A percentile compares a stretch with the other conserved stretches of the same genome.
Evolutionary conservation across 2,329 filamentous ascomycete genomes (phyloP).

Genomic region (Colletotrichum lentis): DNA sequence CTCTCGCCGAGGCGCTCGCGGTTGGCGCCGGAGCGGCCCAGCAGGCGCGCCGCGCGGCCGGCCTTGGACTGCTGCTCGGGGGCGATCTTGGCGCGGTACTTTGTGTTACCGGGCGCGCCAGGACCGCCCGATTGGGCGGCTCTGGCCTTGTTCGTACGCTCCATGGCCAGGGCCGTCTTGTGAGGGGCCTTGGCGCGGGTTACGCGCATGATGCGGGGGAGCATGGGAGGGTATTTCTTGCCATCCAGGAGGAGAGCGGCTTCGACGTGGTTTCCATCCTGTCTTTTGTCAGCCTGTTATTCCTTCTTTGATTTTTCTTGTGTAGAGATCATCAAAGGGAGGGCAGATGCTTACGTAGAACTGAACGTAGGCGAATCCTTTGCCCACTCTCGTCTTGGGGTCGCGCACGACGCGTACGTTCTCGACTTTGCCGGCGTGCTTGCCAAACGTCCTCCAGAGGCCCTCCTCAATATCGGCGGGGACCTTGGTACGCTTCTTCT

Average conservation of each 20-base stretch:
- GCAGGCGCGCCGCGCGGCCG: slow-evolving; percentile 77
- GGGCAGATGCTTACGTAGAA: slow-evolving; percentile 69
- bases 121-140: slow-evolving; percentile 38
- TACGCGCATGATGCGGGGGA: slow-evolving; percentile 88
- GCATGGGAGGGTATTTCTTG: slow-evolving; percentile 92
- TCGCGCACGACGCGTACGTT: slow-evolving; percentile 93
- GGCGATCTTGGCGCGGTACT: slow-evolving; percentile 75
- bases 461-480: slow-evolving; percentile 93
- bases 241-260: slow-evolving; percentile 86
- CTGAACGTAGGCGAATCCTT: slow-evolving; percentile 97
- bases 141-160: slow-evolving; percentile 55
- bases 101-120: slow-evolving; percentile 48
- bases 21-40: slow-evolving; percentile 73
- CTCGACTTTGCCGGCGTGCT: slow-evolving; percentile 81
- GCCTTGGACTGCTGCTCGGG: slow-evolving; percentile 74
- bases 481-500: slow-evolving; percentile 76
- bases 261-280: slow-evolving; percentile 88
- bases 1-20: slow-evolving; percentile 46
- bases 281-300: slow-evolving; percentile 35
- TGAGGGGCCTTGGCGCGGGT: slow-evolving; percentile 81
- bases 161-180: slow-evolving; percentile 64
- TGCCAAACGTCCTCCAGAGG: slow-evolving; percentile 81
- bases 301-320: slow-evolving; percentile 1
- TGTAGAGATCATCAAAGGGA: neutral
- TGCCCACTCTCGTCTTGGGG: slow-evolving; percentile 88